Percentiles rank a stretch among this genome's conserved stretches.
Evolutionary conservation across 345 rosid genomes (phyloP).

Genomic region (Linum usitatissimum): DNA sequence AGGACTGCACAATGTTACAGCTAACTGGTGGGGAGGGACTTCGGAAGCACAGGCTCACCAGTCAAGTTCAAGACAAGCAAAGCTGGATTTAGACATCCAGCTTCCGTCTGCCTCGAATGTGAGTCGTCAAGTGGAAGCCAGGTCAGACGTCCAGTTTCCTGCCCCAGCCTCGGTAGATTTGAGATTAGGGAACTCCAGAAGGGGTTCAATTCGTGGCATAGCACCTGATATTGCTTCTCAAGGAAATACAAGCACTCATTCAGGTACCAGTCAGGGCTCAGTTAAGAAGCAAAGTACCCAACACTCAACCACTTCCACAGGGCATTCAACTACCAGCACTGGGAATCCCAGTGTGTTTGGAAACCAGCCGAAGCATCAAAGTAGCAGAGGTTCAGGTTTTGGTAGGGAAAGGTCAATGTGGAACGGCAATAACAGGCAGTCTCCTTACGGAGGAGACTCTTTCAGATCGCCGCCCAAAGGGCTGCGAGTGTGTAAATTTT

Average conservation of each 20-base stretch:
- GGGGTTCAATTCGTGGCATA: slow-evolving; percentile 28
- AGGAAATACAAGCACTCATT: slow-evolving; percentile 16
- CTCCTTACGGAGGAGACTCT: not conserved
- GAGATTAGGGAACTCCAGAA: slow-evolving; percentile 29
- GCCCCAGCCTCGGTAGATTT: slow-evolving; percentile 16
- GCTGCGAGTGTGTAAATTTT: not conserved
- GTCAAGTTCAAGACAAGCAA: slow-evolving; percentile 14
- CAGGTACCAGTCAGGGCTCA: slow-evolving; percentile 29
- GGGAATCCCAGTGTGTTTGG: not conserved
- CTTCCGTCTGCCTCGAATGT: slow-evolving; percentile 4
- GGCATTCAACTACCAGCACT: not conserved
- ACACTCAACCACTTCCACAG: not conserved
- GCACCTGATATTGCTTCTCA: slow-evolving; percentile 17
- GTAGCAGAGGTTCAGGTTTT: not conserved
- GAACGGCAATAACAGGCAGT: not conserved
- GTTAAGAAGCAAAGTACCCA: slow-evolving; percentile 26
- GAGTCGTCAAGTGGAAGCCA: slow-evolving; percentile 14
- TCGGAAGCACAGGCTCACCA: slow-evolving; percentile 40
- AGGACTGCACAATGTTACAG: slow-evolving; percentile 30
- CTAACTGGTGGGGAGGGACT: slow-evolving; percentile 40
- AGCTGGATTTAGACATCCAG: slow-evolving; percentile 8
- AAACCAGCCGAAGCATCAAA: not conserved
- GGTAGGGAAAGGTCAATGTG: not conserved
- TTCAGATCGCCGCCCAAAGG: not conserved
- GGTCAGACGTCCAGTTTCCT: slow-evolving; percentile 9